Evolutionary conservation across 768 basidiomycete species (phyloP), one percentile per base, ranked within the genome.

Genomic region (Auricularia heimuer): DNA sequence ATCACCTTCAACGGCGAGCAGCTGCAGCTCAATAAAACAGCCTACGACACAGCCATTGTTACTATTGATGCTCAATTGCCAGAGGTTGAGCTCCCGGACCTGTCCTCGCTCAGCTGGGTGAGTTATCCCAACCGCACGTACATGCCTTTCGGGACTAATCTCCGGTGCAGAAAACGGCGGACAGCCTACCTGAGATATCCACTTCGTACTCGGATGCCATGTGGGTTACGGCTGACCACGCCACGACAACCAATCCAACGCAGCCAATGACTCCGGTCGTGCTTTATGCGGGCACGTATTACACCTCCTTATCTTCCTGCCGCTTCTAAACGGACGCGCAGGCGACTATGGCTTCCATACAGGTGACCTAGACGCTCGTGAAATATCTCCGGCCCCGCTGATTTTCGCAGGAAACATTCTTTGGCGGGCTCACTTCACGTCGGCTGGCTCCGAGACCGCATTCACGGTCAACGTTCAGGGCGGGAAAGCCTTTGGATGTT

Each of bases 351-450:
- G 70, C 4, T 71, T 71, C 64, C 70, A 71, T 67, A 71, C 56
- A 29, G 39, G 39, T 42, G 39, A 42, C 7, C 12, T 4, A 8
- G 1, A 14, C 39, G 39, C 39, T 14, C 12, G 8, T 42, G 12
- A 0, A 42, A 42, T 8, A 8, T 42, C 12, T 7, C 12, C 12
- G 7, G 12, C 12, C 7, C 7, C 12, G 12, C 3, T 42, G 0
- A 42, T 42, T 8, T 0, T 14, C 12, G 39, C 39, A 42, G 36
- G n/a, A 29, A 64, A 33, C 62, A 51, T 61, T 16, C 76, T 94
- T 14, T 93, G 89, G 89, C 81, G 89, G 37, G 92, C 92, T 1
- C 88, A 92, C 73, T 94, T 94, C 74, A 79, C 73, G 75, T 78
- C 82, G 2, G 78, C 77, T 0, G 80, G 81, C 4, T 65, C 72